Evolutionary conservation across 208 protist species (phyloP).

Genomic region (Tritrichomonas musculus): DNA sequence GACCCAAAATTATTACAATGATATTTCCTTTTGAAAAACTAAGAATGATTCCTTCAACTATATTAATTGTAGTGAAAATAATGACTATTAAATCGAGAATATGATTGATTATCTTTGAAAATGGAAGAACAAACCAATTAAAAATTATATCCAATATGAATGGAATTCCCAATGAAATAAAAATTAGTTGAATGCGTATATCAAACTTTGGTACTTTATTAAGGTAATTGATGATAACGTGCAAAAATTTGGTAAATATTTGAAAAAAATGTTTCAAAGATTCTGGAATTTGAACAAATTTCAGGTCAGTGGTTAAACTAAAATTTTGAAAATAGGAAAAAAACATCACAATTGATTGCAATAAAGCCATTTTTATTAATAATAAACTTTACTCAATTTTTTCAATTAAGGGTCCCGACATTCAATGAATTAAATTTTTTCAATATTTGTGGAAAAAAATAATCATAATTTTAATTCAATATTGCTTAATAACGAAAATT

Average conservation of each 20-base stretch:
- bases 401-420: too few species aligned
- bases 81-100: background rate
- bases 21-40: background rate
- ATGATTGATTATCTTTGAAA: background rate
- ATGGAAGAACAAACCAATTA: background rate
- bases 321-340: background rate
- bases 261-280: background rate
- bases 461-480: too few species aligned
- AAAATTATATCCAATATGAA: background rate
- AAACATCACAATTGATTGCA: background rate
- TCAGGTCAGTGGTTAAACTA: background rate
- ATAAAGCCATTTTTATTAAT: background rate
- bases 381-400: too few species aligned
- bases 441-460: too few species aligned
- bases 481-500: too few species aligned
- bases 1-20: background rate
- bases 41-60: background rate
- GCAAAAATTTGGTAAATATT: background rate
- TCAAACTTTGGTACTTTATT: background rate
- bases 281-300: background rate
- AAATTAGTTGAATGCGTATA: background rate
- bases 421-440: too few species aligned
- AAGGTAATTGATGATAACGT: background rate
- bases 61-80: background rate
- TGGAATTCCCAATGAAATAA: background rate